Evolutionary conservation across 1,284 basidiomycete genomes (phyloP).

Genomic region (Meripilus lineatus): DNA sequence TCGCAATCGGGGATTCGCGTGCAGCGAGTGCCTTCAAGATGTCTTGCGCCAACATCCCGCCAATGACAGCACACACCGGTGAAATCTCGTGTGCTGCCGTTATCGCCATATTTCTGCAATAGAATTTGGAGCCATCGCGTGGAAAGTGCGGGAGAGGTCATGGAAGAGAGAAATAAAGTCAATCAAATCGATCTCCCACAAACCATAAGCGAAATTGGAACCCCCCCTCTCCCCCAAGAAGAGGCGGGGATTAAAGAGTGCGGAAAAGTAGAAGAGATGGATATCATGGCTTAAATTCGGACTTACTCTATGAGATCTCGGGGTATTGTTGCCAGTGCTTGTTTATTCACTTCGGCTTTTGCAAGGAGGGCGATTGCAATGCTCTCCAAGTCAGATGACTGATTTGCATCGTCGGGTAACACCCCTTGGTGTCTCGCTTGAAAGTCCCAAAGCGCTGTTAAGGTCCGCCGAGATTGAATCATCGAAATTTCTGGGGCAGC

Average conservation of each 20-base stretch:
- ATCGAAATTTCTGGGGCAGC: not conserved
- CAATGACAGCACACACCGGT: constrained; percentile 88
- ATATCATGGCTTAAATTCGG: constrained; percentile 1
- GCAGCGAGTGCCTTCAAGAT: constrained; percentile 88
- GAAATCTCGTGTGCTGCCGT: constrained; percentile 86
- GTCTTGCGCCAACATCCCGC: constrained; percentile 93
- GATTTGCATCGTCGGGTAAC: constrained; percentile 50
- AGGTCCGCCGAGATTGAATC: not conserved
- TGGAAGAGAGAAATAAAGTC: not conserved
- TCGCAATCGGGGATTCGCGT: constrained; percentile 88
- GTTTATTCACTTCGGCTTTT: constrained; percentile 65
- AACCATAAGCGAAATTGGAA: too few species aligned
- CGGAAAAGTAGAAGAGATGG: constrained; percentile 3
- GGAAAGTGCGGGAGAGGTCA: too few species aligned
- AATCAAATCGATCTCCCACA: not conserved
- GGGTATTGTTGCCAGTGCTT: constrained; percentile 53
- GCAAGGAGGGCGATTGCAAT: constrained; percentile 59
- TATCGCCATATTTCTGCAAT: constrained; percentile 49
- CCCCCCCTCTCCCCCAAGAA: too few species aligned
- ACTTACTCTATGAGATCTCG: constrained; percentile 55
- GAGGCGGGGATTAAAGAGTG: constrained; percentile 1
- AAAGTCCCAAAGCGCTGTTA: constrained; percentile 80
- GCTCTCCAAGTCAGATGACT: constrained; percentile 52
- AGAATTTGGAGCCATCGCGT: too few species aligned
- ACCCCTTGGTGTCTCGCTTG: constrained; percentile 54